Conservation (phyloP, 768 basidiomycete species). For the Termitomyces sp. region DNA sequence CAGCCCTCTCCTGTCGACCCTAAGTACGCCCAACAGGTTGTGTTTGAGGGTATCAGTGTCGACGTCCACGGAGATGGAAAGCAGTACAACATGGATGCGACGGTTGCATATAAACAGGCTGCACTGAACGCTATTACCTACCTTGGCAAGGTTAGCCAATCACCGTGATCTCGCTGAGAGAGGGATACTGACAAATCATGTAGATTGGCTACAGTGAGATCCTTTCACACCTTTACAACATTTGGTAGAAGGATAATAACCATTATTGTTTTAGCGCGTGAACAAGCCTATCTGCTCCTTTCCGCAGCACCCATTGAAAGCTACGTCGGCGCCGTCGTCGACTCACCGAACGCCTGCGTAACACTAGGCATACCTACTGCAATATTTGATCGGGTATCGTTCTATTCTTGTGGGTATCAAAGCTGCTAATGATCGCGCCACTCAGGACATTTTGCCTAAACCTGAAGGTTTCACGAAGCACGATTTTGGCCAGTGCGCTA, state of each 20-base stretch:
- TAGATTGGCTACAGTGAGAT: slow-evolving; percentile 71
- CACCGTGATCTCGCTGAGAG: neutral
- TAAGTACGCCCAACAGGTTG: slow-evolving; percentile 68
- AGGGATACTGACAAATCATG: slow-evolving; percentile 2
- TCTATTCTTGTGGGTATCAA: neutral
- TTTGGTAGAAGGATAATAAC: neutral
- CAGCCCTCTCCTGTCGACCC: slow-evolving; percentile 77
- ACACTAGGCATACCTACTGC: slow-evolving; percentile 72
- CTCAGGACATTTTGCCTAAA: slow-evolving; percentile 65
- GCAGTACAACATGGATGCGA: slow-evolving; percentile 79
- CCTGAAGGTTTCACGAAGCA: slow-evolving; percentile 58
- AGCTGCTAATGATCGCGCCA: neutral
- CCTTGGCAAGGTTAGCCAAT: slow-evolving; percentile 51
- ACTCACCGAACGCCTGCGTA: slow-evolving; percentile 77
- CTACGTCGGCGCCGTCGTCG: slow-evolving; percentile 66
- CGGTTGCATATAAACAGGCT: slow-evolving; percentile 79
- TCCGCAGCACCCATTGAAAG: slow-evolving; percentile 65
- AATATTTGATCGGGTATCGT: slow-evolving; percentile 67
- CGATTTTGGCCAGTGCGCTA: slow-evolving; percentile 63
- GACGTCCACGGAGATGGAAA: slow-evolving; percentile 71
- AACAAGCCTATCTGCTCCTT: slow-evolving; percentile 73
- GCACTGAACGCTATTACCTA: slow-evolving; percentile 75
- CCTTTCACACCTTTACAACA: neutral
- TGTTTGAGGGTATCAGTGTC: slow-evolving; percentile 76
- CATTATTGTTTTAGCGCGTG: slow-evolving; percentile 48